phyloP scores from a whole-genome alignment of 257 asterid species.

The Solanum bulbocastanum region DNA sequence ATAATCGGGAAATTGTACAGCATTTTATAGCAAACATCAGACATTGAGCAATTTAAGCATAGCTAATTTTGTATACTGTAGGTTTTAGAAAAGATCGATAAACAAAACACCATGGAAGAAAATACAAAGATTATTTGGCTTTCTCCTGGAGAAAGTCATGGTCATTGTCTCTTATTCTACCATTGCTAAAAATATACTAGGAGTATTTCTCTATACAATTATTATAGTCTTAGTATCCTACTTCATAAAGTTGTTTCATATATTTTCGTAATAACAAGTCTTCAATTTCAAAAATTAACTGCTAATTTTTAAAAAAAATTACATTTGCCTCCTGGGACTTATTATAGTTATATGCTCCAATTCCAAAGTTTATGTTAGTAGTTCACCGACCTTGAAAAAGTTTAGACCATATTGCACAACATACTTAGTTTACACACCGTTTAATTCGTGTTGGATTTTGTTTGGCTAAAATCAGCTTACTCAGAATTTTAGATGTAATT shows the following conservation, averaged over 20 bases:
- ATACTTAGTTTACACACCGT: background rate
- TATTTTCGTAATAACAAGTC: background rate
- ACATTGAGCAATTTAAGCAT: slow-evolving; percentile 17
- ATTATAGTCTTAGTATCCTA: too few species aligned
- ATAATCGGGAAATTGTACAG: slow-evolving; percentile 27
- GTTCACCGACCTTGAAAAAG: background rate
- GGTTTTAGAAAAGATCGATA: background rate
- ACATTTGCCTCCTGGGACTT: background rate
- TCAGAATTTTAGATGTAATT: background rate
- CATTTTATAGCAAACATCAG: slow-evolving; percentile 9
- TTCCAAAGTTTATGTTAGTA: background rate
- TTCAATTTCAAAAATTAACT: background rate
- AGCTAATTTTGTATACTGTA: slow-evolving; percentile 21
- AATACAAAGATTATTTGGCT: background rate
- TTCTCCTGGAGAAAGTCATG: background rate
- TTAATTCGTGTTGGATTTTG: background rate
- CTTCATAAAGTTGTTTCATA: background rate
- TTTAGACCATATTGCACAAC: background rate
- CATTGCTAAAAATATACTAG: background rate
- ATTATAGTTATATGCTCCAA: background rate
- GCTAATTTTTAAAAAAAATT: background rate
- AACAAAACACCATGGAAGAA: background rate
- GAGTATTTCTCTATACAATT: background rate
- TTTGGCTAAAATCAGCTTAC: background rate
- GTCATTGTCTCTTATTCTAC: background rate